Base-by-base conservation (phyloP, 2,329 filamentous ascomycete genomes). In the Plenodomus tracheiphilus region DNA sequence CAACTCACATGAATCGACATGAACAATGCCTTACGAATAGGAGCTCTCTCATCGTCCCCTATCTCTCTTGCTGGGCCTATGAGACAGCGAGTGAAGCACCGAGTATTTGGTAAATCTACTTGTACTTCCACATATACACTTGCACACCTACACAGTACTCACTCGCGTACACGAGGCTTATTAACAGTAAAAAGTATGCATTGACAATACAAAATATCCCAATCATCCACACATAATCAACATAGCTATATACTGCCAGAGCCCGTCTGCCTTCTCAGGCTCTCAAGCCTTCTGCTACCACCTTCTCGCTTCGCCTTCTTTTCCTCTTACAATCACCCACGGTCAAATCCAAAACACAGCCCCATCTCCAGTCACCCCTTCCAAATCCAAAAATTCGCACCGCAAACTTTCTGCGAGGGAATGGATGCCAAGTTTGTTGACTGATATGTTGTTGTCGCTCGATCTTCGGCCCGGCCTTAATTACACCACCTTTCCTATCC, bases 381-480 rank as follows among this genome's bases (percentile, higher is more conserved):
- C 22, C 5, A 25, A 45, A 45, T 43, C 43, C 51, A 43, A 51
- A 46, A 47, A 46, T 40, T 30, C 32, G 49, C 43, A 46, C 46
- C 18, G 19, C 20, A 56, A 46, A 25, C 22, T 10, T 25, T 5
- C 5, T 25, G 5, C 22, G 10, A 25, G 10, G 36, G 55, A 56
- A 49, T 39, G 53, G 53, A 56, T 53, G 51, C 40, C 39, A 54
- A 55, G 62, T 61, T 59, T 62, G 66, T 67, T 68, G 67, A 64
- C 51, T 54, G 49, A 49, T 53, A 19, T 50, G 39, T 43, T 49
- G 54, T 59, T 65, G 28, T 11, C 11, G 28, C 28, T 15, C 9
- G 15, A 32, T 15, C 28, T n/a, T 32, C 6, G 8, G 28, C 13
- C 11, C 28, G 9, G 28, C 6, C 28, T 15, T 32, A 32, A 10